Evolutionary conservation across 1,139 yeast species (phyloP).

Genomic region (Diutina neorugosa): DNA sequence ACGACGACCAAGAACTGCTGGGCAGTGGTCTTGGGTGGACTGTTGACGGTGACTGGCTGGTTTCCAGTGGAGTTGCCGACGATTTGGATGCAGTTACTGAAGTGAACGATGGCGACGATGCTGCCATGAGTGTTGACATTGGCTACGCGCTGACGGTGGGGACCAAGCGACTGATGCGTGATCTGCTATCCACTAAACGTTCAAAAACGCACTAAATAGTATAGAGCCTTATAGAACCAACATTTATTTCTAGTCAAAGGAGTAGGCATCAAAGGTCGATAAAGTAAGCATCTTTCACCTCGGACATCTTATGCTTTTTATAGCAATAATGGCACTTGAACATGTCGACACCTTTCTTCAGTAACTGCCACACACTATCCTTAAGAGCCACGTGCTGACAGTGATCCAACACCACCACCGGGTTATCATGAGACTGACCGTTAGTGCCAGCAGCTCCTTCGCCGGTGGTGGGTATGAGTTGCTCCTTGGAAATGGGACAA

Average conservation of each 20-base stretch:
- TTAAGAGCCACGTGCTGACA: slow-evolving; percentile 34
- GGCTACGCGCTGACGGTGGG: slow-evolving; percentile 29
- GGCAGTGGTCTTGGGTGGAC: slow-evolving; percentile 15
- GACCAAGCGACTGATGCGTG: slow-evolving; percentile 5
- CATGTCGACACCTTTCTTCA: slow-evolving; percentile 28
- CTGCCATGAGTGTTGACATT: slow-evolving; percentile 36
- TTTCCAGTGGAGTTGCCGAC: slow-evolving; percentile 25
- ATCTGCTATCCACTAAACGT: background rate
- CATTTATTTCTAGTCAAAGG: background rate
- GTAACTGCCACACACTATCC: slow-evolving; percentile 24
- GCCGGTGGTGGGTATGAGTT: slow-evolving; percentile 29
- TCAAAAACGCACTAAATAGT: background rate
- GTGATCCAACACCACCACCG: slow-evolving; percentile 32
- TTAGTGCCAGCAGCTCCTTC: slow-evolving; percentile 13
- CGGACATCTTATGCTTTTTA: slow-evolving; percentile 30
- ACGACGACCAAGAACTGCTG: slow-evolving; percentile 8
- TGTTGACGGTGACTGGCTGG: slow-evolving; percentile 7
- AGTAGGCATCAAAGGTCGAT: slow-evolving; percentile 20
- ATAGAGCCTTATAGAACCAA: background rate
- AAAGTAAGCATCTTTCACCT: slow-evolving; percentile 32
- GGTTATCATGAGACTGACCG: slow-evolving; percentile 14
- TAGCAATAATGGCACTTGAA: slow-evolving; percentile 40
- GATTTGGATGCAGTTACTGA: slow-evolving; percentile 10
- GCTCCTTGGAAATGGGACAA: slow-evolving; percentile 86
- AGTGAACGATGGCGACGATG: slow-evolving; percentile 12